Percentiles rank a stretch among this genome's conserved stretches.
Conservation (phyloP, 352 stramenopile species). For the Globisporangium rhizosaccharum region DNA sequence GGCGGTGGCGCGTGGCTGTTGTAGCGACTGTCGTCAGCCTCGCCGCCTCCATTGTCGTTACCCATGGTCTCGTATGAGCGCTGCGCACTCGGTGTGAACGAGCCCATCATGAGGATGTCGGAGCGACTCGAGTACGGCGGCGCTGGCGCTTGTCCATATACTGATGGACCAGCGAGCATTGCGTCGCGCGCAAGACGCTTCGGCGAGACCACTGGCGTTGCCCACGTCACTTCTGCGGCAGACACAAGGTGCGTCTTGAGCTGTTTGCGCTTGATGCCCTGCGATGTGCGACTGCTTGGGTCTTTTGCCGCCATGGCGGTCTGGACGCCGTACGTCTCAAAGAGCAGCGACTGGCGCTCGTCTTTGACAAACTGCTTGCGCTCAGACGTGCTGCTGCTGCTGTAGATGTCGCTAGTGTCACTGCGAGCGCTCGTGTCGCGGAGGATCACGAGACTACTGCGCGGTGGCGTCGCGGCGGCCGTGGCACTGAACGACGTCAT, state of each 20-base stretch:
- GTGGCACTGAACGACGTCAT: conserved; percentile 17
- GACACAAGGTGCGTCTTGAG: conserved; percentile 46
- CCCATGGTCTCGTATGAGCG: no score
- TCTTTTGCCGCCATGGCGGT: conserved; percentile 4
- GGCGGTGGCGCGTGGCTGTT: conserved; percentile 6
- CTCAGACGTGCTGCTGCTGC: conserved; percentile 8
- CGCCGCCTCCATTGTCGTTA: no score
- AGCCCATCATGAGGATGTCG: conserved; percentile 6
- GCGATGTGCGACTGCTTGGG: conserved; percentile 5
- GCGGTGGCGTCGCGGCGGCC: conserved; percentile 15
- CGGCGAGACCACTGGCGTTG: conserved; percentile 19
- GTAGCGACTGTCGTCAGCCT: background rate
- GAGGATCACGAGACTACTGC: conserved; percentile 43
- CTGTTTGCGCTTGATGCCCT: conserved; percentile 55
- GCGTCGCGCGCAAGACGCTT: conserved; percentile 23
- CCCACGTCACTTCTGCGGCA: conserved; percentile 27
- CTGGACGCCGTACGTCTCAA: conserved; percentile 61
- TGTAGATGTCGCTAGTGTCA: conserved; percentile 1
- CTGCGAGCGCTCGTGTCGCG: conserved; percentile 11
- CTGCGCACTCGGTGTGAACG: conserved; percentile 2
- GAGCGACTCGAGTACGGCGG: conserved; percentile 27
- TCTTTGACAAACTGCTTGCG: conserved; percentile 38
- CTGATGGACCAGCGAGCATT: conserved; percentile 13
- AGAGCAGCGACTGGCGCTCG: conserved; percentile 47
- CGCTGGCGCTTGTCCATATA: background rate